Evolutionary conservation across 768 basidiomycete species (phyloP), one percentile per base, ranked within the genome.

Genomic region (Polyporus arcularius): DNA sequence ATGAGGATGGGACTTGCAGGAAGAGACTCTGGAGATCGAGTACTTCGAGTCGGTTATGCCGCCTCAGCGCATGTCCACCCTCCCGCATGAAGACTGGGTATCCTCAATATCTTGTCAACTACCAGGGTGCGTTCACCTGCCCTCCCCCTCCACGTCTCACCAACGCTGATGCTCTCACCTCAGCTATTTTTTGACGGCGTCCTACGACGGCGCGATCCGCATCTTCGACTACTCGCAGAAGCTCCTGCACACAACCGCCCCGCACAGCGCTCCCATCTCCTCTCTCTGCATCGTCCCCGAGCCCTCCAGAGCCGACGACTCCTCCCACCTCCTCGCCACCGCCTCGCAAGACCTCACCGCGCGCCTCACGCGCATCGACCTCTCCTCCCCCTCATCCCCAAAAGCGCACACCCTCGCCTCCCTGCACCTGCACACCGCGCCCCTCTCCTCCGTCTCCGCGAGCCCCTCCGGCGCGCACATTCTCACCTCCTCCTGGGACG

Each of bases 41-140:
- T 96, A 96, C 75, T 87, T 97, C 58, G 88, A 94, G 74, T 92
- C 89, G 15, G 81, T 96, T 1, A 79, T 96, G 72, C 94, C 95
- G 0, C 95, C 94, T 0, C 84, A 92, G 70, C 85, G 87, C 62
- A 83, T 94, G 74, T 83, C 88, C 0, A 82, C 88, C 51, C 77
- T 94, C 54, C 88, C 91, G 2, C 91, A 94, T 63, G 89, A 98
- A 55, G 95, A 98, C 64, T 98, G 96, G 96, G 90, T 97, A 0
- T 94, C 93, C 2, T 86, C 87, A 16, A 82, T 93, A 18, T 87
- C 85, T 6, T 88, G 85, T 70, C 73, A 79, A 63, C 69, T 84
- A 52, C 75, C 78, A 59, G 82, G 82, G 88, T 90, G 61, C 49
- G 57, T 42, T 4, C 41, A 47, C n/a, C 47, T 38, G 50, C 0